Percentiles rank a stretch among this genome's conserved stretches.
Evolutionary conservation across 371 early-diverging fungal species (phyloP).

Genomic region (Lichtheimia ramosa): DNA sequence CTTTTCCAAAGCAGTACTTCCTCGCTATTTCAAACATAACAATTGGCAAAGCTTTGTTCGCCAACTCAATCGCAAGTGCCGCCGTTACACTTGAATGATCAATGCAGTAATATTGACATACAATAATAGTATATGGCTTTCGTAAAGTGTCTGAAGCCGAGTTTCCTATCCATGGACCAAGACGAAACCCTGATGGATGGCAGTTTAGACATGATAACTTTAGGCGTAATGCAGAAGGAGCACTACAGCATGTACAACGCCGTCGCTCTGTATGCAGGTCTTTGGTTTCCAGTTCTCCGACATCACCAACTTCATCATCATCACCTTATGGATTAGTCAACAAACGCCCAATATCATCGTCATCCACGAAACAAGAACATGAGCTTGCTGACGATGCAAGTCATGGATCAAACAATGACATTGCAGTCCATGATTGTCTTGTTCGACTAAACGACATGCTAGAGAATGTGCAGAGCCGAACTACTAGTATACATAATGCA

Average conservation of each 20-base stretch:
- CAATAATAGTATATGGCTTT: conserved; percentile 8
- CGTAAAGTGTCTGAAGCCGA: conserved; percentile 6
- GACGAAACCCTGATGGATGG: background rate
- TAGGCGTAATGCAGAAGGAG: background rate
- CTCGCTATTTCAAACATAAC: conserved; percentile 10
- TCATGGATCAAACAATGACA: no score
- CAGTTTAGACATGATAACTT: conserved; percentile 5
- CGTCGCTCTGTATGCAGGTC: no score
- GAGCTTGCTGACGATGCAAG: no score
- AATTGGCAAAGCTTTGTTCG: conserved; percentile 15
- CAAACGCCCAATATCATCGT: no score
- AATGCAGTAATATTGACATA: conserved; percentile 1
- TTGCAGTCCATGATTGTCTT: no score
- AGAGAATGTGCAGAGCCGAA: no score
- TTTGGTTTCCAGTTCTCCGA: no score
- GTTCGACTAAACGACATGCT: no score
- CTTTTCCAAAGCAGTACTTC: conserved; percentile 9
- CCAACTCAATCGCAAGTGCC: conserved; percentile 11
- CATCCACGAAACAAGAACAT: no score
- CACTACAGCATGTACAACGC: conserved; percentile 7
- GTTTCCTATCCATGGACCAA: background rate
- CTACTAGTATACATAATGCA: background rate
- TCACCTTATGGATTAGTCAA: no score
- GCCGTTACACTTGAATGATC: background rate
- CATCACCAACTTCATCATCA: no score